Base-by-base conservation (phyloP, 352 stramenopile species). In the Blastocystis sp. region DNA sequence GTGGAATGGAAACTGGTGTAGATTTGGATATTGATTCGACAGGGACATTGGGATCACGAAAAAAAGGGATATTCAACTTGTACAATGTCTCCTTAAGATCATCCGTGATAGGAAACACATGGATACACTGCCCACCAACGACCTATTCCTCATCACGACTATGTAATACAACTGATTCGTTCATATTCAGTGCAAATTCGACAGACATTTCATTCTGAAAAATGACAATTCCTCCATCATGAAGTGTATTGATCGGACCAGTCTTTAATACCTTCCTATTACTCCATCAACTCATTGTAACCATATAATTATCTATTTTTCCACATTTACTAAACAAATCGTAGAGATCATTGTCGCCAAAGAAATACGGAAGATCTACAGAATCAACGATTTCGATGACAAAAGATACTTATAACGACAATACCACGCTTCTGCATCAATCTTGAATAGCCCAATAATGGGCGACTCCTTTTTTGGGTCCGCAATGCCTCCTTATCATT, bases 141-240 rank as follows among this genome's bases (percentile, higher is more conserved):
- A 37, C 43, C 67, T 80, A 52, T 19, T n/a, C n/a, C 27, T 61
- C 27, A 80, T 35, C 24, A 21, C 24, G 7, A 61, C 19, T 58
- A 39, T 16, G 4, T 2, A 21, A 27, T 46, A 19, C 19, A 56
- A 80, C 49, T 16, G 43, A n/a, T 24, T 59, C 49, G 37, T 61
- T 61, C 39, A 80, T 58, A 80, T 61, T 80, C 37, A 80, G 16
- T 35, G 67, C 67, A 39, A 80, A 63, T 63, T 80, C 39, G 21
- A 80, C 49, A 29, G 67, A 80, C 19, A 29, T 21, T 37, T 80
- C 49, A 43, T 61, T 59, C 7, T 80, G 19, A 54, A 80, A 80
- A 61, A 80, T 63, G 16, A 80, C 67, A 80, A 80, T 52, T 29
- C 37, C 67, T 39, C 43, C 42, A 43, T 63, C 49, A 29, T 80